Evolutionary conservation across 2,329 filamentous ascomycete species (phyloP).

Genomic region (Colletotrichum spaethianum): DNA sequence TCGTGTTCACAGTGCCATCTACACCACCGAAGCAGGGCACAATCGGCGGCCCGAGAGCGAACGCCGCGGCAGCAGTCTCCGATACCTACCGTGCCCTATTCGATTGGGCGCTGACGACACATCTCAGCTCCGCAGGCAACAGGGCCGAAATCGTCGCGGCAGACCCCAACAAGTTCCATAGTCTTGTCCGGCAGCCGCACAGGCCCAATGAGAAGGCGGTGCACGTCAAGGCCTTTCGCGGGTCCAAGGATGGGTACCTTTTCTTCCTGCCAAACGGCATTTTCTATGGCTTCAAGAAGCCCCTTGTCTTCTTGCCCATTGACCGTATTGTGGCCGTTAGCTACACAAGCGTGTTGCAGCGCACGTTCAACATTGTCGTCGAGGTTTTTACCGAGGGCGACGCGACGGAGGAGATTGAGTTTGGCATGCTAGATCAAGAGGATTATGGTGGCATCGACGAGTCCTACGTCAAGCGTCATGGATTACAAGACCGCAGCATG

Average conservation of each 20-base stretch:
- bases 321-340: constrained; percentile 74
- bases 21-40: constrained; percentile 73
- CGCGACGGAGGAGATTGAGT: constrained; percentile 73
- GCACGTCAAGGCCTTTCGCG: constrained; percentile 76
- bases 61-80: constrained; percentile 66
- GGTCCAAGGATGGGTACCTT: constrained; percentile 77
- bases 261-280: constrained; percentile 78
- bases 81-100: constrained; percentile 73
- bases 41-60: constrained; percentile 65
- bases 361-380: constrained; percentile 78
- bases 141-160: constrained; percentile 64
- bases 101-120: constrained; percentile 71
- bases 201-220: constrained; percentile 74
- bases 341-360: constrained; percentile 77
- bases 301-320: constrained; percentile 74
- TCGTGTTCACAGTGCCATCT: constrained; percentile 75
- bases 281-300: constrained; percentile 80
- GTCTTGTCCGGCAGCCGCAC: constrained; percentile 68
- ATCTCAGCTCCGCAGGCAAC: constrained; percentile 65
- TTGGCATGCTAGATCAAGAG: constrained; percentile 78
- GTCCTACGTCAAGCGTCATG: constrained; percentile 71
- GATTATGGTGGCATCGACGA: constrained; percentile 76
- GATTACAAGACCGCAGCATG: constrained; percentile 77
- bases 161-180: constrained; percentile 71
- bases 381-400: constrained; percentile 69